phyloP scores from a whole-genome alignment of 345 rosid genomes.

The Murraya koenigii region DNA sequence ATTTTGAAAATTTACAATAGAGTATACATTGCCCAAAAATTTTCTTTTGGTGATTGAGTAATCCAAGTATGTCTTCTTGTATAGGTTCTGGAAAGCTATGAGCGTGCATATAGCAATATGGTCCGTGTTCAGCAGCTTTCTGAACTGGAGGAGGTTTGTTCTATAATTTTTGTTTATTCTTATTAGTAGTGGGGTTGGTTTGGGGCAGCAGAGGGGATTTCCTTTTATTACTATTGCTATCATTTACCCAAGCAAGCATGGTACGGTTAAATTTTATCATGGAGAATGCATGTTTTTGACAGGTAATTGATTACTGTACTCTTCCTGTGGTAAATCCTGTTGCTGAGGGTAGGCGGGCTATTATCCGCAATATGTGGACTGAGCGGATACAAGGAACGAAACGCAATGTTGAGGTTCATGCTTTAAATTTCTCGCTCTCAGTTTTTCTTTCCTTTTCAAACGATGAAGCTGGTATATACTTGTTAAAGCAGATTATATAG shows the following conservation, averaged over 20 bases:
- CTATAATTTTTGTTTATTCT: not conserved
- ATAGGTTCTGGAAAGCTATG: conserved; percentile 97
- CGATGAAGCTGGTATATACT: not conserved
- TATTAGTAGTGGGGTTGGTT: not conserved
- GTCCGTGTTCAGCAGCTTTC: conserved; percentile 98
- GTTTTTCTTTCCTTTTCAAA: not conserved
- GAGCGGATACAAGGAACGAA: conserved; percentile 92
- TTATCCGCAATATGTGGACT: conserved; percentile 98
- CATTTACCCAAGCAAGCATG: not conserved
- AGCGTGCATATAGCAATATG: conserved; percentile 96
- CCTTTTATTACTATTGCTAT: conserved; percentile 4
- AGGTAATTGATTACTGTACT: conserved; percentile 96
- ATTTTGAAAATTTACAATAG: not conserved
- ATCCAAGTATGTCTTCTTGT: conserved; percentile 14
- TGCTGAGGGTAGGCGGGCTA: conserved; percentile 81
- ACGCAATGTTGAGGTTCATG: conserved; percentile 89
- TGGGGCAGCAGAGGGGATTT: not conserved
- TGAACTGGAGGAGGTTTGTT: conserved; percentile 90
- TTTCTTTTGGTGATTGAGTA: not conserved
- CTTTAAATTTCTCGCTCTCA: not conserved
- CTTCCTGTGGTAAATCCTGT: conserved; percentile 73
- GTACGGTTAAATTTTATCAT: not conserved
- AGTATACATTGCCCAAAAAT: not conserved
- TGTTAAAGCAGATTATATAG: not conserved
- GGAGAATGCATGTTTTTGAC: conserved; percentile 12